These are phyloP conservation scores for Mrakia frigida DNA, from an alignment of 768 basidiomycete genomes.

Conservation along the genomic window DNA sequence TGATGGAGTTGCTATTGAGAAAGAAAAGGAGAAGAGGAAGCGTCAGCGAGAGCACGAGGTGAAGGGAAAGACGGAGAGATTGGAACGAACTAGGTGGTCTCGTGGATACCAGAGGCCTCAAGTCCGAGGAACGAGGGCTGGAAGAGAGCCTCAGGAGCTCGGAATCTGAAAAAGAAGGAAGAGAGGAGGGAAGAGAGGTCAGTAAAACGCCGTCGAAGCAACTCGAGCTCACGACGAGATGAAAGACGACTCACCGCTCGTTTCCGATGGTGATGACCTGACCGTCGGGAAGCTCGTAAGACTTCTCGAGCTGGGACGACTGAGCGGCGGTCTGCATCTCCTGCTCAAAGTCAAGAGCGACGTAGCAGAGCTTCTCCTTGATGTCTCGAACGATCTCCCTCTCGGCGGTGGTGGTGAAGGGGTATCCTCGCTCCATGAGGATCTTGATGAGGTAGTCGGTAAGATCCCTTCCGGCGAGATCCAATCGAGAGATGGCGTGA, in stretches of 20 bases:
- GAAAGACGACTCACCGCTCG: slow-evolving; percentile 56
- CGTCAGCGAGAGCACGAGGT: too few species aligned
- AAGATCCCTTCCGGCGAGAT: slow-evolving; percentile 85
- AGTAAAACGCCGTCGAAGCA: background rate
- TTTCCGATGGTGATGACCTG: slow-evolving; percentile 94
- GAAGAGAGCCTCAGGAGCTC: slow-evolving; percentile 57
- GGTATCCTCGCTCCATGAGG: slow-evolving; percentile 84
- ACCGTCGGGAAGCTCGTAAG: slow-evolving; percentile 85
- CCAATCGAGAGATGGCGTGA: slow-evolving; percentile 87
- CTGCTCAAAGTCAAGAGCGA: slow-evolving; percentile 89
- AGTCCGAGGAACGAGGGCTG: slow-evolving; percentile 71
- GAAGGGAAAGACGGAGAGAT: background rate
- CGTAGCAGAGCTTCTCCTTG: slow-evolving; percentile 96
- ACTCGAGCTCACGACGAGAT: background rate
- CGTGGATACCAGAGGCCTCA: slow-evolving; percentile 85
- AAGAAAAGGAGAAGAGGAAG: background rate
- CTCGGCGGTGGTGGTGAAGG: slow-evolving; percentile 89
- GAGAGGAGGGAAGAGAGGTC: background rate
- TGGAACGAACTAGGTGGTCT: slow-evolving; percentile 58
- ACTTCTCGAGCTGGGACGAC: slow-evolving; percentile 84
- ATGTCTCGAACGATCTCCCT: slow-evolving; percentile 93
- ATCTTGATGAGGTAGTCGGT: slow-evolving; percentile 73
- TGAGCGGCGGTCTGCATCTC: slow-evolving; percentile 86
- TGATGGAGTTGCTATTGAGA: slow-evolving; percentile 40
- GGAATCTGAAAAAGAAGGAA: slow-evolving; percentile 49